Conservation (phyloP, 371 early-diverging fungal species). For the Mortierella sp. region DNA sequence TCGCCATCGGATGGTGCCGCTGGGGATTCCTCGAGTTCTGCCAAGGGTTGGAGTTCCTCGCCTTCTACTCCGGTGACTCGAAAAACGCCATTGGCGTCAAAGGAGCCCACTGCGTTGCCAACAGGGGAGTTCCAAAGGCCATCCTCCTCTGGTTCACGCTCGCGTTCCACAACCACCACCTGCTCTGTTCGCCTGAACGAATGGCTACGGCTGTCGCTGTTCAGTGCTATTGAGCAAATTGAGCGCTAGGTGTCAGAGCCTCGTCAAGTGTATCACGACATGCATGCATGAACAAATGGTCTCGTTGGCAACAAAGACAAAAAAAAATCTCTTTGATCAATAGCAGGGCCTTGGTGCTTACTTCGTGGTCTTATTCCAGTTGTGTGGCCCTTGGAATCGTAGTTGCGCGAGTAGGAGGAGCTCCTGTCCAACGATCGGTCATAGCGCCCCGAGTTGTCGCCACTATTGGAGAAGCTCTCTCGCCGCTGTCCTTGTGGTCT, state of each 20-base stretch:
- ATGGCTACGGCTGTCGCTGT: constrained; percentile 42
- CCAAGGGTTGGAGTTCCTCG: constrained; percentile 56
- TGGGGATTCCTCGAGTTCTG: constrained; percentile 42
- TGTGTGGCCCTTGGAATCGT: constrained; percentile 44
- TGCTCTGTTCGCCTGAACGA: constrained; percentile 45
- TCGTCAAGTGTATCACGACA: background rate
- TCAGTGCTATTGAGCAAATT: constrained; percentile 40
- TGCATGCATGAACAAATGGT: constrained; percentile 6
- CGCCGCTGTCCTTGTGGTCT: constrained; percentile 43
- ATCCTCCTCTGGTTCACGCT: constrained; percentile 45
- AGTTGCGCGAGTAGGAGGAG: constrained; percentile 33
- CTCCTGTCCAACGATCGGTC: constrained; percentile 43
- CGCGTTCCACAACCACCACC: constrained; percentile 32
- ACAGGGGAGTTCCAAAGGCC: constrained; percentile 55
- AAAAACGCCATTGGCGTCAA: constrained; percentile 78
- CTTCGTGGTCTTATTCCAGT: constrained; percentile 38
- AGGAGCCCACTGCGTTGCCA: constrained; percentile 67
- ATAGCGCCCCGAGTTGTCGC: constrained; percentile 40
- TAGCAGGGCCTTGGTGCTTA: constrained; percentile 14
- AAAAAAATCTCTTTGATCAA: background rate
- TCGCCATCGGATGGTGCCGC: constrained; percentile 11
- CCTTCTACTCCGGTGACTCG: constrained; percentile 61
- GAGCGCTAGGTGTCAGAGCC: constrained; percentile 4
- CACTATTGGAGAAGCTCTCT: constrained; percentile 44
- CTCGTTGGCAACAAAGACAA: background rate